phyloP scores from a whole-genome alignment of 2,329 filamentous ascomycete genomes.

The Penicillium vulpinum region DNA sequence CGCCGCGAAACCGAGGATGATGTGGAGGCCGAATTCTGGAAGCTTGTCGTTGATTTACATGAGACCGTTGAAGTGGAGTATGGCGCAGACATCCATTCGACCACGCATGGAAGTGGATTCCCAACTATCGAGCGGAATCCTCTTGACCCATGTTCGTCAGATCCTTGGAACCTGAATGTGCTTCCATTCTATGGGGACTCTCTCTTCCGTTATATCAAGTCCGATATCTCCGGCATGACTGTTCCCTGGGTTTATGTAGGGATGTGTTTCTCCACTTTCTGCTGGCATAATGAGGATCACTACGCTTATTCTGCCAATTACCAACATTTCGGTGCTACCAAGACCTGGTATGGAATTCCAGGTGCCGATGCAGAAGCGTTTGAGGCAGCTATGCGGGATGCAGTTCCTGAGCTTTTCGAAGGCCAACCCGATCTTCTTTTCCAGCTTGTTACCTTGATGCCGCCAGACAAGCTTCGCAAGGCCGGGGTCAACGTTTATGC shows the following conservation, averaged over 20 bases:
- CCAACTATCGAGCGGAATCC: conserved; percentile 92
- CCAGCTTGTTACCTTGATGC: conserved; percentile 93
- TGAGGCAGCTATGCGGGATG: conserved; percentile 90
- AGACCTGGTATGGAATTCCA: conserved; percentile 98
- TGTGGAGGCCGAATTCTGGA: conserved; percentile 95
- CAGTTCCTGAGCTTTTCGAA: conserved; percentile 94
- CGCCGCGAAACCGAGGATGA: conserved; percentile 88
- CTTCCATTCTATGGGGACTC: conserved; percentile 88
- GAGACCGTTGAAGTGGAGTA: conserved; percentile 98
- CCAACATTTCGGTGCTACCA: conserved; percentile 95
- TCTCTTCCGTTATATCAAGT: conserved; percentile 94
- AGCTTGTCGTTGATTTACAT: conserved; percentile 86
- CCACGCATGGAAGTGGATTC: conserved; percentile 95
- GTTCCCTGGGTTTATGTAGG: conserved; percentile 99
- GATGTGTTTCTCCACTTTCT: conserved; percentile 99
- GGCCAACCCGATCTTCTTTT: conserved; percentile 95
- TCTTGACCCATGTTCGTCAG: conserved; percentile 78
- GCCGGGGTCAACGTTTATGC: conserved; percentile 92
- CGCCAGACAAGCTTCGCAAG: conserved; percentile 88
- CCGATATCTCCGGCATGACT: conserved; percentile 98
- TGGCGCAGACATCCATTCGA: conserved; percentile 96
- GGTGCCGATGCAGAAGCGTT: conserved; percentile 93
- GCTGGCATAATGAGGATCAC: conserved; percentile 99
- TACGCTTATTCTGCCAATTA: conserved; percentile 98
- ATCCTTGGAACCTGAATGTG: conserved; percentile 95